Evolutionary conservation across 805 yeast species (phyloP).

Genomic region (Lipomyces orientalis): DNA sequence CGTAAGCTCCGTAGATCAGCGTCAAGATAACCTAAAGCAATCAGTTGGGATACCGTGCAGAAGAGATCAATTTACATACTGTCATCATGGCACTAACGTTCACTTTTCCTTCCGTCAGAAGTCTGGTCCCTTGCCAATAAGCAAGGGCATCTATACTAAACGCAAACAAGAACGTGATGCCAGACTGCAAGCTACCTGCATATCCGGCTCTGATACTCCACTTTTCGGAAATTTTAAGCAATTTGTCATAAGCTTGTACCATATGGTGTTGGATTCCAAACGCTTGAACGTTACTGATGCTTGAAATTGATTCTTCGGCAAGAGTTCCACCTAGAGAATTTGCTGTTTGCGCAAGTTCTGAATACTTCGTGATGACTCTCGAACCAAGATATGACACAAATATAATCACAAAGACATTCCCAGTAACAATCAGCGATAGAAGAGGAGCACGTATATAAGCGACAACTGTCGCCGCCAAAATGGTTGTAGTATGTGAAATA

Average conservation of each 20-base stretch:
- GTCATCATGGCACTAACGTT: constrained; percentile 47
- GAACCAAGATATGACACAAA: constrained; percentile 43
- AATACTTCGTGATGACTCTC: constrained; percentile 39
- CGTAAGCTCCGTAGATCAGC: constrained; percentile 47
- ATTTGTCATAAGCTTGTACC: constrained; percentile 43
- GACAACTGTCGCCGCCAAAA: constrained; percentile 48
- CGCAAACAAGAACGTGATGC: constrained; percentile 47
- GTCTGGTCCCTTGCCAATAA: constrained; percentile 52
- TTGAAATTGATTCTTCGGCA: constrained; percentile 51
- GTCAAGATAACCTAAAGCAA: constrained; percentile 25
- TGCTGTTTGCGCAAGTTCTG: constrained; percentile 30
- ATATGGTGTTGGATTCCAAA: constrained; percentile 50
- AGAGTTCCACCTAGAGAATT: constrained; percentile 41
- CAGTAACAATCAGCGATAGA: constrained; percentile 46
- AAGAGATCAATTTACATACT: constrained; percentile 34
- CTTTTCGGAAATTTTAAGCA: constrained; percentile 41
- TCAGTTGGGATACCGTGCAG: too few relatives aligned
- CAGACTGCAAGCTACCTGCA: constrained; percentile 47
- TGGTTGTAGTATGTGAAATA: constrained; percentile 48
- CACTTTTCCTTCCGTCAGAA: constrained; percentile 45
- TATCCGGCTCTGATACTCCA: constrained; percentile 42
- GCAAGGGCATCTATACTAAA: constrained; percentile 50
- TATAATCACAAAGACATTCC: constrained; percentile 45
- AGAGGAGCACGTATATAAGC: constrained; percentile 48
- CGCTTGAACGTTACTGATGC: constrained; percentile 51